Base-by-base conservation (phyloP, 2,329 filamentous ascomycete species). In the Nannizziopsis arthrosporioides region DNA sequence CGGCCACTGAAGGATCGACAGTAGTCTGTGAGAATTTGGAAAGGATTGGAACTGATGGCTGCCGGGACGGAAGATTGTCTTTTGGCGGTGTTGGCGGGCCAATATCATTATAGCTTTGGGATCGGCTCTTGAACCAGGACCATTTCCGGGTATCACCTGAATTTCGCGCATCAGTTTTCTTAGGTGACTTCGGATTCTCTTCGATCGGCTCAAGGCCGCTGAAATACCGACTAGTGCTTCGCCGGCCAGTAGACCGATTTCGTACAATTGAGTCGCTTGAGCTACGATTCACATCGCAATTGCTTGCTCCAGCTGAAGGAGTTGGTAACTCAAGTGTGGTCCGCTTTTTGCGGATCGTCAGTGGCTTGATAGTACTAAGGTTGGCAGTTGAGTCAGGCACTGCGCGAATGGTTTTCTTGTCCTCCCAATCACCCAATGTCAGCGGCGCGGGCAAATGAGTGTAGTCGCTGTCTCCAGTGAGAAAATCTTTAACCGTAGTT, bases 331-430 rank as follows among this genome's bases (percentile, higher is more conserved):
- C 39, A 31, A 49, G 41, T 39, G 31, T 50, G 35, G 37, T 51
- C 40, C 37, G 38, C 32, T 59, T 65, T 63, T 80, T 80, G 42
- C 73, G 70, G 37, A 80, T 73, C 42, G 72, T 75, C 40, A 80
- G 63, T 1, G 77, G 74, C 35, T 72, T 74, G 6, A 76, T 58
- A 12, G 62, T 63, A 19, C 69, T 65, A 5, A 67, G 68, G 3
- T 63, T 68, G 8, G 70, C 58, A 3, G 74, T 72, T 32, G 73
- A 74, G 8, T 71, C 68, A 22, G 73, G 69, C 2, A 81, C 76
- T 53, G 81, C 64, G 10, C 78, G 71, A 38, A 81, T 76, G 0
- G 77, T 80, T 27, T 67, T 63, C 48, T 59, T 66, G 9, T 55
- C 56, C 44, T 66, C 57, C 15, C 45, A 52, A 36, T 44, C 51